phyloP scores from a whole-genome alignment of 106 monocot genomes.

The Dioscorea zingiberensis region DNA sequence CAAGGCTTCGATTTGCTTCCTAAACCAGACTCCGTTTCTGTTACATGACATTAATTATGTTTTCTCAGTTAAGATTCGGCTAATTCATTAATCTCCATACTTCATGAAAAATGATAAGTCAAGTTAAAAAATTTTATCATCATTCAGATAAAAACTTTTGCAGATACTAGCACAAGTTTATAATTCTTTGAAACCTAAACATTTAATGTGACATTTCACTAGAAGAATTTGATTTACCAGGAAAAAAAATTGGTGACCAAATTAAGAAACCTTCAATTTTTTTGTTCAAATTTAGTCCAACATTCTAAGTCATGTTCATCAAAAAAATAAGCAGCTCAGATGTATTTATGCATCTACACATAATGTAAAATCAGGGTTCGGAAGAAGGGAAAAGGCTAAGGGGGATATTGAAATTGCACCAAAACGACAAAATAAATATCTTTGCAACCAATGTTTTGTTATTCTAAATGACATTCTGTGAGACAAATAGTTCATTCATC shows the following conservation, averaged over 20 bases:
- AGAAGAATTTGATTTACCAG: not conserved
- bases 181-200: not conserved
- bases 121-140: not conserved
- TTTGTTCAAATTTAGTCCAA: not conserved
- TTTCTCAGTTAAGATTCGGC: constrained; percentile 43
- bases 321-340: not conserved
- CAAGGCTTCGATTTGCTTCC: constrained; percentile 99
- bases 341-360: too few relatives aligned
- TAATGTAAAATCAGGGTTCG: not conserved
- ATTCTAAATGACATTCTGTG: too few relatives aligned
- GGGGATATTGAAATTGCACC: too few relatives aligned
- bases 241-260: not conserved
- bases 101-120: constrained; percentile 8
- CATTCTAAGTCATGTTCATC: not conserved
- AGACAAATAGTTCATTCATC: too few relatives aligned
- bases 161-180: not conserved
- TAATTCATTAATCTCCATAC: constrained; percentile 28
- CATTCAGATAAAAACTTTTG: not conserved
- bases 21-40: constrained; percentile 90
- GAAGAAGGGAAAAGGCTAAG: too few relatives aligned
- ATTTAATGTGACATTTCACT: not conserved
- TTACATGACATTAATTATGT: constrained; percentile 81
- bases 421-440: too few relatives aligned
- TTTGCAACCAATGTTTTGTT: too few relatives aligned
- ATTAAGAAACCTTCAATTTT: too few relatives aligned